These are phyloP conservation scores for Neurospora terricola DNA, from an alignment of 495 filamentous ascomycete species.

Conservation along the genomic window DNA sequence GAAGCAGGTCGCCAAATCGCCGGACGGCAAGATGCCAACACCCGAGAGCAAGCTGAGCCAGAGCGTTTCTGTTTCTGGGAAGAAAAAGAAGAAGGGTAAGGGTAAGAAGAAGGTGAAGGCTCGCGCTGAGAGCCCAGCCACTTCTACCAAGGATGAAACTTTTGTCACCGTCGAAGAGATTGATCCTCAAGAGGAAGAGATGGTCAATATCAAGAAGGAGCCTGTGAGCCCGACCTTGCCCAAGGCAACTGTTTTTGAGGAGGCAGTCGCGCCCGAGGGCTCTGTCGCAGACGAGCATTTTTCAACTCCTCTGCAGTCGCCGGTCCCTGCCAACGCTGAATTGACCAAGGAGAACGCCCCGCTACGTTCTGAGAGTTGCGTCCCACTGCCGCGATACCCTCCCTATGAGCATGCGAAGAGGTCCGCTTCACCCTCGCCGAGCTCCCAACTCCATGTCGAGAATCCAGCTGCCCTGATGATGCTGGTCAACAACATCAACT, in stretches of 20 bases:
- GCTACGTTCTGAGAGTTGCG: neutral
- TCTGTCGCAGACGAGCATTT: neutral
- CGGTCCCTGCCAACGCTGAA: neutral
- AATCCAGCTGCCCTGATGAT: neutral
- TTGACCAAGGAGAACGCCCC: neutral
- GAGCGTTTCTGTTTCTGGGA: neutral
- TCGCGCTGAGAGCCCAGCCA: neutral
- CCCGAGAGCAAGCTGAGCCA: neutral
- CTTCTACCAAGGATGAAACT: neutral
- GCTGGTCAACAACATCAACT: neutral
- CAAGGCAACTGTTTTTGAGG: neutral
- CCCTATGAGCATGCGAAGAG: neutral
- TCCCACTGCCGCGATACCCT: neutral
- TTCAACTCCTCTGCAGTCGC: neutral
- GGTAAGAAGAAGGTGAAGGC: neutral
- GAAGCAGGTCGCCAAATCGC: neutral
- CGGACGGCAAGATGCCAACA: neutral
- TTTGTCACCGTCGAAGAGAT: neutral
- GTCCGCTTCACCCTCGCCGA: neutral
- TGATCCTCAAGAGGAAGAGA: neutral
- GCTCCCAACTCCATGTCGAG: neutral
- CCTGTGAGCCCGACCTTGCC: neutral
- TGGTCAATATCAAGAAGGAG: neutral
- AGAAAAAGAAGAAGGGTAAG: neutral
- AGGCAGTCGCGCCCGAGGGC: neutral